Percentiles rank a stretch among this genome's conserved stretches.
Conservation (phyloP, 805 yeast genomes). For the Metschnikowia proteae region DNA sequence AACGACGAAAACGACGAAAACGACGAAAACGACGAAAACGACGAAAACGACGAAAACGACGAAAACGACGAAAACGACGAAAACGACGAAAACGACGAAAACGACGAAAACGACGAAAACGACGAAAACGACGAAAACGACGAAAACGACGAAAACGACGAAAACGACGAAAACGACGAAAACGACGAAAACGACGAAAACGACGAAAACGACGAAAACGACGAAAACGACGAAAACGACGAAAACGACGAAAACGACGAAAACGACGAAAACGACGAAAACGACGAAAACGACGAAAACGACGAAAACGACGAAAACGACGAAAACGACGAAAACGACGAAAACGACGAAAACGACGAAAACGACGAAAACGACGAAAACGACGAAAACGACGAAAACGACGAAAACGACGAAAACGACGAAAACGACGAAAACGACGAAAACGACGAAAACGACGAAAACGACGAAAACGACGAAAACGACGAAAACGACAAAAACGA, state of each 20-base stretch:
- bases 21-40: background rate
- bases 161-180: background rate
- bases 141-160: background rate
- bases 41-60: background rate
- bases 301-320: background rate
- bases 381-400: background rate
- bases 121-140: background rate
- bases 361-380: background rate
- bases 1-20: background rate
- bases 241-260: background rate
- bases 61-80: background rate
- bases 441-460: background rate
- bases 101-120: background rate
- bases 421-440: background rate
- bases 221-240: background rate
- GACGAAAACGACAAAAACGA: background rate
- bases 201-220: background rate
- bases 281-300: background rate
- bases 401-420: background rate
- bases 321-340: background rate
- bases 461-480: background rate
- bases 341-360: background rate
- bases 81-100: background rate
- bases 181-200: background rate
- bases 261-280: background rate